These are phyloP conservation scores for Kurtzmaniella quercitrusa DNA, from an alignment of 1,139 yeast genomes.

Conservation along the genomic window DNA sequence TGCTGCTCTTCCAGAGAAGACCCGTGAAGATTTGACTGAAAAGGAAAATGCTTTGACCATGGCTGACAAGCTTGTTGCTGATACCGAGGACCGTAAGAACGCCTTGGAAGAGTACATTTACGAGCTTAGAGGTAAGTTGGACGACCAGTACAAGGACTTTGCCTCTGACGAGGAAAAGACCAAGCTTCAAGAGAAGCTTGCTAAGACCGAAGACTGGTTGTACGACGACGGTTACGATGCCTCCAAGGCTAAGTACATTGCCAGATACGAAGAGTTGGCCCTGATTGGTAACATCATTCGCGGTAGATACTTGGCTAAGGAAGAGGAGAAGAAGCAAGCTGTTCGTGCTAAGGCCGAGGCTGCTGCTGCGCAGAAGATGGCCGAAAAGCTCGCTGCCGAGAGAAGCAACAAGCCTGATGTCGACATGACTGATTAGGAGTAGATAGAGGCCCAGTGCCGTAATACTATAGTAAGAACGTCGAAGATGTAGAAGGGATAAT, in stretches of 20 bases:
- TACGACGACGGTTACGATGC: conserved; percentile 97
- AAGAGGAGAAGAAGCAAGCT: conserved; percentile 94
- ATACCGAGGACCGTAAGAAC: conserved; percentile 98
- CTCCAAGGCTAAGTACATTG: conserved; percentile 93
- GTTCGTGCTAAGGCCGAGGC: conserved; percentile 85
- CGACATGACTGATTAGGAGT: conserved; percentile 29
- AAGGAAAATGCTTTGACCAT: conserved; percentile 78
- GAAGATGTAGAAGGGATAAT: too few relatives aligned
- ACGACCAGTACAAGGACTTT: conserved; percentile 83
- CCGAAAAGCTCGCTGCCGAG: conserved; percentile 86
- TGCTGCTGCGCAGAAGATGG: conserved; percentile 79
- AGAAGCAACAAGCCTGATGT: conserved; percentile 41
- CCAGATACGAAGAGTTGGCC: conserved; percentile 96
- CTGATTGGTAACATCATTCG: conserved; percentile 90
- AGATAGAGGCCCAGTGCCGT: background rate
- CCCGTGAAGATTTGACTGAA: conserved; percentile 65
- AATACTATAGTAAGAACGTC: background rate
- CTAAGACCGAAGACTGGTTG: conserved; percentile 95
- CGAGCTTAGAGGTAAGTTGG: conserved; percentile 95
- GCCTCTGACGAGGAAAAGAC: conserved; percentile 89
- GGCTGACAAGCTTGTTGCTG: conserved; percentile 95
- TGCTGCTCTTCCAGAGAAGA: conserved; percentile 58
- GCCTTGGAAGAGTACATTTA: conserved; percentile 98
- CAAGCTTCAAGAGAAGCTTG: conserved; percentile 66
- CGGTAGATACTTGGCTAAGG: conserved; percentile 92